Evolutionary conservation across 345 rosid genomes (phyloP).

Genomic region (Hibiscus syriacus): DNA sequence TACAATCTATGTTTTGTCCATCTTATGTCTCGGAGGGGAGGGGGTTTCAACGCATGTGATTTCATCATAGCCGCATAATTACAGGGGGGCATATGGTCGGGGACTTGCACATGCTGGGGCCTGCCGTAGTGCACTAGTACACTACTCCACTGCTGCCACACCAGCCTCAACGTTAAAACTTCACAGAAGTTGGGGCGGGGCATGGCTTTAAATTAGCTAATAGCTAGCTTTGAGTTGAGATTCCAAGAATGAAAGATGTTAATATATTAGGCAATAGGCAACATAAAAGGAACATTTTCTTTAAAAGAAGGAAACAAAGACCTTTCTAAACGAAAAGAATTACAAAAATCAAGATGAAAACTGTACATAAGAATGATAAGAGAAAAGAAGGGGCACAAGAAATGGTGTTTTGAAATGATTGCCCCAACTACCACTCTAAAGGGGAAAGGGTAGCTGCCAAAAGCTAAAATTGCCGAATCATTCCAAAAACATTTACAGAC

Average conservation of each 20-base stretch:
- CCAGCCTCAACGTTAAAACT: too few species aligned
- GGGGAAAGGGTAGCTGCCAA: constrained; percentile 29
- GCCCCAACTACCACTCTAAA: constrained; percentile 28
- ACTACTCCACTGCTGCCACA: too few species aligned
- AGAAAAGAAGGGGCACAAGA: neutral
- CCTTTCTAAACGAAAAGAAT: neutral
- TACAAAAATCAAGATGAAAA: neutral
- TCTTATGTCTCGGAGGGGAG: neutral
- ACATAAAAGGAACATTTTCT: too few species aligned
- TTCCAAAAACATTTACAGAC: constrained; percentile 30
- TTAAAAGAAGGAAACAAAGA: neutral
- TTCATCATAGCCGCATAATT: too few species aligned
- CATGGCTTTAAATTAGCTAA: neutral
- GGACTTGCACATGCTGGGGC: too few species aligned
- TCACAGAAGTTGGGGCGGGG: neutral
- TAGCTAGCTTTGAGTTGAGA: too few species aligned
- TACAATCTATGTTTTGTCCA: neutral
- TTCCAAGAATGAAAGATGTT: too few species aligned
- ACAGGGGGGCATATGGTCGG: too few species aligned
- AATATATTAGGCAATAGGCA: too few species aligned
- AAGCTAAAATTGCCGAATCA: constrained; percentile 26
- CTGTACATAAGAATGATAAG: constrained; percentile 55
- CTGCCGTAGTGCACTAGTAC: neutral
- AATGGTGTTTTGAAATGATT: constrained; percentile 33
- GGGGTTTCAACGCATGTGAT: neutral